Evolutionary conservation across 805 yeast species (phyloP).

Genomic region (Teunomyces pallodes): DNA sequence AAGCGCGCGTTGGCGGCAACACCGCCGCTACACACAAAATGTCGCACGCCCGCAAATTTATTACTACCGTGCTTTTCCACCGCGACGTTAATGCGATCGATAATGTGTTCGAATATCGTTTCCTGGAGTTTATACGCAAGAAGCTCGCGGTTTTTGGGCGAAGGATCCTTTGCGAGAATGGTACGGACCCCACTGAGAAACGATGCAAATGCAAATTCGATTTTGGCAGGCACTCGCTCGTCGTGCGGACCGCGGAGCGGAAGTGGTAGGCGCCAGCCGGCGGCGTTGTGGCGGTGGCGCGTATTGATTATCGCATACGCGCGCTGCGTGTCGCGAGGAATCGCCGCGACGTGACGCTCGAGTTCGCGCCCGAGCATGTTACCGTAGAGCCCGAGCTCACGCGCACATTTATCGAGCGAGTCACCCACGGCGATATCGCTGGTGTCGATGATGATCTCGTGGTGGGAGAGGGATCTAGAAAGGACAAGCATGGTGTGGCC

Average conservation of each 20-base stretch:
- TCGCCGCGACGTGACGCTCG: conserved; percentile 50
- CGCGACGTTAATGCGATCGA: conserved; percentile 58
- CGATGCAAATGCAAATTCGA: conserved; percentile 72
- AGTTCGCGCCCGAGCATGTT: conserved; percentile 84
- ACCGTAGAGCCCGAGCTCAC: conserved; percentile 77
- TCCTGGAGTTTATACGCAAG: conserved; percentile 62
- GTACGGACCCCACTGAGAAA: conserved; percentile 56
- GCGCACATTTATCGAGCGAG: conserved; percentile 87
- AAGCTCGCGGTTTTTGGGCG: conserved; percentile 45
- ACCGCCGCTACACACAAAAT: conserved; percentile 88
- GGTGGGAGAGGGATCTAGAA: conserved; percentile 58
- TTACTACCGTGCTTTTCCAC: conserved; percentile 39
- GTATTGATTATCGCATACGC: conserved; percentile 21
- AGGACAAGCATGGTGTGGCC: conserved; percentile 91
- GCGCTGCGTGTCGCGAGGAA: conserved; percentile 27
- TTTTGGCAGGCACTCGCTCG: conserved; percentile 22
- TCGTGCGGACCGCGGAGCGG: conserved; percentile 36
- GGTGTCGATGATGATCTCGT: conserved; percentile 71
- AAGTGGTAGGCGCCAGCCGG: conserved; percentile 22
- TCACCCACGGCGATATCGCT: conserved; percentile 92
- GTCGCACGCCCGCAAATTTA: conserved; percentile 41
- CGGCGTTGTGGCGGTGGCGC: conserved; percentile 17
- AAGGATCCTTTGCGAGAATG: conserved; percentile 19
- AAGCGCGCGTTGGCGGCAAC: conserved; percentile 75
- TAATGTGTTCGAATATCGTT: conserved; percentile 68